These are phyloP conservation scores for Usnea hakonensis DNA, from an alignment of 495 filamentous ascomycete genomes.

Conservation along the genomic window DNA sequence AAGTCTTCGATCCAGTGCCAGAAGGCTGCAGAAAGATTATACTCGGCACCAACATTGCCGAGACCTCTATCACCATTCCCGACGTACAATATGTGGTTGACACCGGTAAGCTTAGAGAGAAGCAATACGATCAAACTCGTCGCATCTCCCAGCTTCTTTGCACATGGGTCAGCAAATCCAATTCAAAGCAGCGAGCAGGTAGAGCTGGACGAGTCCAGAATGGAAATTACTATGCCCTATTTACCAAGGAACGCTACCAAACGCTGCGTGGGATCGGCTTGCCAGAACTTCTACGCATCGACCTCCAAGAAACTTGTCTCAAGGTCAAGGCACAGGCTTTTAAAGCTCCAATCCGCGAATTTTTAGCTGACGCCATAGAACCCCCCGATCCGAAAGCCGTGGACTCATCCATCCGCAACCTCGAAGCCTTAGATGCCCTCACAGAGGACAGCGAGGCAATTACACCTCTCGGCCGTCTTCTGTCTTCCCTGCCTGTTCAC, in stretches of 20 bases:
- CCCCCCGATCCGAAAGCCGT: conserved; percentile 41
- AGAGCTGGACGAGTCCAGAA: conserved; percentile 51
- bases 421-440: conserved; percentile 42
- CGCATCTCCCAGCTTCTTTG: conserved; percentile 40
- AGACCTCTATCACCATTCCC: conserved; percentile 53
- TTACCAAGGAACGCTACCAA: conserved; percentile 41
- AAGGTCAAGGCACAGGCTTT: conserved; percentile 42
- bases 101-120: conserved; percentile 46
- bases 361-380: conserved; percentile 46
- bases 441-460: conserved; percentile 40
- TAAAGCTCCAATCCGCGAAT: conserved; percentile 36
- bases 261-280: conserved; percentile 39
- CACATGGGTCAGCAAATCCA: conserved; percentile 49
- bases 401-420: conserved; percentile 36
- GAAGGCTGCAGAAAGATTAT: conserved; percentile 48
- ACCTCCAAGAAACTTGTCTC: conserved; percentile 45
- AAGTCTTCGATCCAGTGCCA: conserved; percentile 39
- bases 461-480: conserved; percentile 44
- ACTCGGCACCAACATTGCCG: conserved; percentile 53
- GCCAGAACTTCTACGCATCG: conserved; percentile 43
- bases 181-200: conserved; percentile 49
- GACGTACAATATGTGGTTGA: conserved; percentile 54
- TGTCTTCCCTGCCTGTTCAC: conserved; percentile 41
- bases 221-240: conserved; percentile 53
- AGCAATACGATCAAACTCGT: conserved; percentile 39